A percentile compares a stretch with the other conserved stretches of the same genome.
phyloP scores from a whole-genome alignment of 2,329 filamentous ascomycete species.

The Colletotrichum plurivorum region DNA sequence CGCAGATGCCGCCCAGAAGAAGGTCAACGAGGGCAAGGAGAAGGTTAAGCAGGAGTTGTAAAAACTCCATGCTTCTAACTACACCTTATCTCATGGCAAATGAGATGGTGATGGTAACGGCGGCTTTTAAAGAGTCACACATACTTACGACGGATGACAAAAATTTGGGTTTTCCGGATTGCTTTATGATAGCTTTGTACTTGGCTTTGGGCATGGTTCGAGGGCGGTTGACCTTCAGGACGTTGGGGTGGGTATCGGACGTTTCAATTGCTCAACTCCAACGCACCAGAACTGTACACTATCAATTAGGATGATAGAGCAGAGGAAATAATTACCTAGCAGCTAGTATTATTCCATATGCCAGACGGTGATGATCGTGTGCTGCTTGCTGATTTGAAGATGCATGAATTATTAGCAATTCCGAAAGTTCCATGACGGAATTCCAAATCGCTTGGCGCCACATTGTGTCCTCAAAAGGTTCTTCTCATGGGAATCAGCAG shows the following conservation, averaged over 20 bases:
- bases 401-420: not conserved
- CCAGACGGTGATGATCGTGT: not conserved
- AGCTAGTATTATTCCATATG: not conserved
- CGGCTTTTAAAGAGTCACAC: constrained; percentile 3
- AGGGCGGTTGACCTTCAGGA: constrained; percentile 8
- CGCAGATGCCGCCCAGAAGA: constrained; percentile 60
- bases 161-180: constrained; percentile 34
- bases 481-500: no score
- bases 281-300: constrained; percentile 33
- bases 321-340: constrained; percentile 14
- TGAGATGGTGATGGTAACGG: not conserved
- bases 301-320: constrained; percentile 26
- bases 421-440: not conserved
- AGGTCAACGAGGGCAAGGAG: constrained; percentile 56
- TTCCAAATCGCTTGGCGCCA: not conserved
- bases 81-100: not conserved
- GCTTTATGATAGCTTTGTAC: constrained; percentile 20
- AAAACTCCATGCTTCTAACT: constrained; percentile 35
- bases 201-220: constrained; percentile 29
- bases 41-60: constrained; percentile 66
- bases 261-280: constrained; percentile 5
- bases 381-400: no score
- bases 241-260: constrained; percentile 9
- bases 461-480: not conserved
- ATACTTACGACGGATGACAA: constrained; percentile 40